Base-by-base conservation (phyloP, 2,329 filamentous ascomycete species). In the Nothopassalora personata region DNA sequence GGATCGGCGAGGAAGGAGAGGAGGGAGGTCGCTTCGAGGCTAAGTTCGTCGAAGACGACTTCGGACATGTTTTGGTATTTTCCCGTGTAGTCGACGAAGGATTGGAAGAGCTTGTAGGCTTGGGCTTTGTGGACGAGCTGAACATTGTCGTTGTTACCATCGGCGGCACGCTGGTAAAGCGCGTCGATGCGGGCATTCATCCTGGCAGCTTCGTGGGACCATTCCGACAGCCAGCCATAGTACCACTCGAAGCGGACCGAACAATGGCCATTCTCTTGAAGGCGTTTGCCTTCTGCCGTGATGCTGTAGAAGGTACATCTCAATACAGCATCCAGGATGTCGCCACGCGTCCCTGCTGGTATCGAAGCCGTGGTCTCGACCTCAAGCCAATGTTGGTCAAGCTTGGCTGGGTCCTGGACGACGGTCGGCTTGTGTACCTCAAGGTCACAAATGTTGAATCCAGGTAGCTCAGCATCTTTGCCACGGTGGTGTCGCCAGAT, bases 1-100 rank as follows among this genome's bases (percentile, higher is more conserved):
- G 68, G 59, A 19, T 58, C 59, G 10, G 67, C 62, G 43, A 33
- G 62, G 53, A 74, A 72, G 28, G 66, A 69, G 51, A 75, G 65
- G 19, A 61, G 67, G 19, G 68, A 59, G 1, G 64, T 67, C 4
- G 66, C 69, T 60, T 71, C 69, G 2, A 69, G 56, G 1, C 53
- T 63, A 1, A 55, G 28, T 9, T 57, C 56, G 56, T 68, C 62
- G 57, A 68, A 67, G 23, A 67, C 54, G 31, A 68, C 64, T 57
- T 69, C 63, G 45, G 58, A 61, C 68, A 71, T 70, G 49, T 63
- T 67, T 36, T 66, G 66, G 33, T 71, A 71, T 31, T 64, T 62
- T 1, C 56, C 47, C 6, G 55, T 59, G 55, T 70, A 71, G 18
- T 68, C 61, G 9, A 70, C 68, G 51, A 65, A 69, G 9, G 63